Conservation (phyloP, 2,329 filamentous ascomycete genomes). For the Simplicillium aogashimaense region DNA sequence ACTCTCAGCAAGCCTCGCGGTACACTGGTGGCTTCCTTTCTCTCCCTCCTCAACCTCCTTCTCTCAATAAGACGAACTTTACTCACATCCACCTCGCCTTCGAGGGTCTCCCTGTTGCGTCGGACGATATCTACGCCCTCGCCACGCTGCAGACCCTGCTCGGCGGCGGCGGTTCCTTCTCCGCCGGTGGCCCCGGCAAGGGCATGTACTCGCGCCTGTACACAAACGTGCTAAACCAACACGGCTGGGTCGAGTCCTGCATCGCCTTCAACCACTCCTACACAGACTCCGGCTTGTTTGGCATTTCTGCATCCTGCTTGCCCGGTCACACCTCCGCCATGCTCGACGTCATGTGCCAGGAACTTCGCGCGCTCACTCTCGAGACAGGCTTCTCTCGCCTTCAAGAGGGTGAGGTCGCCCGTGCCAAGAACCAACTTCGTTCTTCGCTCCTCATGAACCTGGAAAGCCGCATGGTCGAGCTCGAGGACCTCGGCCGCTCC, state of each 20-base stretch:
- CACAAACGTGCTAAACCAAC: slow-evolving; percentile 95
- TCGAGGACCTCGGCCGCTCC: slow-evolving; percentile 89
- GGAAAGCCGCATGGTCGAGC: slow-evolving; percentile 91
- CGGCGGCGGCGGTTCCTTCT: slow-evolving; percentile 92
- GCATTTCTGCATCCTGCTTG: slow-evolving; percentile 78
- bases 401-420: slow-evolving; percentile 67
- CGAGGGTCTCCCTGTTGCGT: slow-evolving; percentile 83
- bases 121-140: slow-evolving; percentile 89
- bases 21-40: slow-evolving; percentile 94
- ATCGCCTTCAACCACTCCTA: slow-evolving; percentile 96
- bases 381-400: slow-evolving; percentile 67
- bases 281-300: slow-evolving; percentile 90
- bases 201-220: slow-evolving; percentile 98
- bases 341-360: slow-evolving; percentile 92
- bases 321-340: slow-evolving; percentile 71
- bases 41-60: slow-evolving; percentile 70
- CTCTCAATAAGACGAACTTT: slow-evolving; percentile 68
- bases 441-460: slow-evolving; percentile 93
- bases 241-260: slow-evolving; percentile 95
- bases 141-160: slow-evolving; percentile 93
- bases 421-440: slow-evolving; percentile 94
- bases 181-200: slow-evolving; percentile 91
- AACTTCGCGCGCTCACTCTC: slow-evolving; percentile 68
- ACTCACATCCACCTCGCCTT: slow-evolving; percentile 95
- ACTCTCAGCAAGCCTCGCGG: slow-evolving; percentile 57